Base-by-base conservation (phyloP, 2,329 filamentous ascomycete genomes). In the Xylaria sp. region DNA sequence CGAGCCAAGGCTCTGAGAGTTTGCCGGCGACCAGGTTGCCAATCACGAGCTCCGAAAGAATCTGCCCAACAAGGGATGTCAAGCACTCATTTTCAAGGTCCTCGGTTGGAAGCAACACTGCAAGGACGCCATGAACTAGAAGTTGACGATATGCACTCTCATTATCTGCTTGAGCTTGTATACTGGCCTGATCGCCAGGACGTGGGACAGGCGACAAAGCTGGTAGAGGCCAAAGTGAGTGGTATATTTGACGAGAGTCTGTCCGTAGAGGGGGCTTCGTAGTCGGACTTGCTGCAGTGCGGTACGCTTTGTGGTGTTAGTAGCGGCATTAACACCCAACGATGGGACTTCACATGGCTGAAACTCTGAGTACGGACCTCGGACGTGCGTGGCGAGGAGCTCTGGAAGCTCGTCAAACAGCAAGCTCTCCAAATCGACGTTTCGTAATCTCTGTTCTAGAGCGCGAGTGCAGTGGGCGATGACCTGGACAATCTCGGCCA, bases 401-500 rank as follows among this genome's bases (percentile, higher is more conserved):
- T 90, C 90, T 19, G 95, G 93, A 54, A 98, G 85, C 82, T 98
- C 95, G 78, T 99, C 93, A 68, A 98, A 84, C 51, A 97, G 73
- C 73, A 99, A 80, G 71, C 89, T 89, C 82, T 96, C 93, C 69
- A 98, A 79, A 80, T 98, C 94, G 32, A 97, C 87, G 76, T 91
- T 89, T 67, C 93, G 88, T 68, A 97, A 81, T 74, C 96, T 88
- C 82, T 97, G 92, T 81, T 98, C 96, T 67, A 99, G 81, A 7
- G 90, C 93, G 65, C 93, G 87, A 48, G 93, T 97, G 79, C 93
- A 96, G 80, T 98, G 95, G 48, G 95, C 96, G 75, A 98, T 92
- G 72, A 97, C 90, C 76, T 93, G 93, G 62, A 98, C 86, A 66
- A 98, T 87, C 82, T 98, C 94, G 73, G 92, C 90, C 68, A 96